Percentiles rank a stretch among this genome's conserved stretches.
These are phyloP conservation scores for Solanum etuberosum DNA, from an alignment of 257 asterid genomes.

Conservation along the genomic window DNA sequence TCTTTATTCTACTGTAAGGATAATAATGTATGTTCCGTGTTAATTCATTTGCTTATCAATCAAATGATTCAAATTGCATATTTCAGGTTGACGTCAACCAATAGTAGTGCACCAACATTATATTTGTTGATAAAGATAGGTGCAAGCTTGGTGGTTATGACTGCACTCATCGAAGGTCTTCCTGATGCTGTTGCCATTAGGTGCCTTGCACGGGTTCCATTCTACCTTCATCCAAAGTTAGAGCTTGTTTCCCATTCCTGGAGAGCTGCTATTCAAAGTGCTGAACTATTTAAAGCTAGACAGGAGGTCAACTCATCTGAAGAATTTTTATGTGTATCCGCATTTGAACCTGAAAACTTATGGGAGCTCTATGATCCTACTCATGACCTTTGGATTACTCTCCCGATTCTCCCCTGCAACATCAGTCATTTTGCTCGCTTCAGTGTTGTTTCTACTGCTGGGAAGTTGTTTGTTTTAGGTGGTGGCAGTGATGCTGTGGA, in stretches of 20 bases:
- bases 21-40: neutral
- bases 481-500: constrained; percentile 97
- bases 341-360: constrained; percentile 87
- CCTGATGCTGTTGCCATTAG: constrained; percentile 89
- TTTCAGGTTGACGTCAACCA: neutral
- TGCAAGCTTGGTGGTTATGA: constrained; percentile 34
- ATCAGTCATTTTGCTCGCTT: constrained; percentile 86
- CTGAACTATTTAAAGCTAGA: constrained; percentile 81
- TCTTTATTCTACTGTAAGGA: neutral
- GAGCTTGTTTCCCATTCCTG: constrained; percentile 86
- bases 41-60: neutral
- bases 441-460: constrained; percentile 73
- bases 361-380: constrained; percentile 94
- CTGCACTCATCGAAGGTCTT: constrained; percentile 94
- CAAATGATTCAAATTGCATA: constrained; percentile 12
- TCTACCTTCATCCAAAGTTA: constrained; percentile 63
- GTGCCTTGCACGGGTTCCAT: constrained; percentile 97
- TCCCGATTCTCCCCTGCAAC: constrained; percentile 76
- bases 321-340: constrained; percentile 76
- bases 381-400: constrained; percentile 81
- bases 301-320: constrained; percentile 66
- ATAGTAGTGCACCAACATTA: neutral
- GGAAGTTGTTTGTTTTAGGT: constrained; percentile 86
- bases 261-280: constrained; percentile 60
- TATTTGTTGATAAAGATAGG: neutral